Evolutionary conservation across 1,284 basidiomycete species (phyloP).

Genomic region (Gymnopus androsaceus): DNA sequence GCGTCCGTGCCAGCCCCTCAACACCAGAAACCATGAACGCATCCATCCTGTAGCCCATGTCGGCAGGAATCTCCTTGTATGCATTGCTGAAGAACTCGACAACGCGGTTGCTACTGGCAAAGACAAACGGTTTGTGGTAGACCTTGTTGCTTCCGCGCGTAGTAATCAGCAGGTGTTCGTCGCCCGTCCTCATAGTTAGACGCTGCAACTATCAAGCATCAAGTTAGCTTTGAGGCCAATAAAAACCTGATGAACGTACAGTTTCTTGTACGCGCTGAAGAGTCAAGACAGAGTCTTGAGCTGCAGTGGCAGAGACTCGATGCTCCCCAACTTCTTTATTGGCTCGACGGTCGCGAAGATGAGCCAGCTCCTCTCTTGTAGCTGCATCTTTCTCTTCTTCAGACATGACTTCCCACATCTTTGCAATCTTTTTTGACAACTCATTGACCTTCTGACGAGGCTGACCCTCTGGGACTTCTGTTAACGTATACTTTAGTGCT

Average conservation of each 20-base stretch:
- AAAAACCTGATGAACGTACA: not conserved
- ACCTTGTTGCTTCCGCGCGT: conserved; percentile 2
- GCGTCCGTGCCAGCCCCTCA: conserved; percentile 9
- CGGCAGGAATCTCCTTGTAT: conserved; percentile 6
- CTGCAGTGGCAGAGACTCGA: conserved; percentile 9
- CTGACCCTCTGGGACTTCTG: not conserved
- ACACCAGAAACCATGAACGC: conserved; percentile 16
- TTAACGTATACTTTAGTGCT: not conserved
- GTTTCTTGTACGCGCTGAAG: conserved; percentile 6
- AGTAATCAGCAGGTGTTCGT: conserved; percentile 12
- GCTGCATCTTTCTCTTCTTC: conserved; percentile 8
- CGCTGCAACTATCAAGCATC: conserved; percentile 10
- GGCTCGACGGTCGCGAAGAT: conserved; percentile 5
- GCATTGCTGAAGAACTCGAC: conserved; percentile 12
- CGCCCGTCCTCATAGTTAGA: conserved; percentile 15
- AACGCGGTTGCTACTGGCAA: conserved; percentile 12
- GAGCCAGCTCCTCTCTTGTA: conserved; percentile 3
- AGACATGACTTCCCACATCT: conserved; percentile 12
- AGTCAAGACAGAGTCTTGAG: conserved; percentile 12
- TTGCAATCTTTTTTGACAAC: conserved; percentile 5
- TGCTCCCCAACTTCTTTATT: conserved; percentile 6
- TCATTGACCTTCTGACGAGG: conserved; percentile 3
- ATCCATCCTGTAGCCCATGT: conserved; percentile 12
- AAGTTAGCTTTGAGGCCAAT: not conserved
- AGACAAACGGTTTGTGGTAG: conserved; percentile 5